Base-by-base conservation (phyloP, 163 green algal species). In the Trebouxia gelatinosa region DNA sequence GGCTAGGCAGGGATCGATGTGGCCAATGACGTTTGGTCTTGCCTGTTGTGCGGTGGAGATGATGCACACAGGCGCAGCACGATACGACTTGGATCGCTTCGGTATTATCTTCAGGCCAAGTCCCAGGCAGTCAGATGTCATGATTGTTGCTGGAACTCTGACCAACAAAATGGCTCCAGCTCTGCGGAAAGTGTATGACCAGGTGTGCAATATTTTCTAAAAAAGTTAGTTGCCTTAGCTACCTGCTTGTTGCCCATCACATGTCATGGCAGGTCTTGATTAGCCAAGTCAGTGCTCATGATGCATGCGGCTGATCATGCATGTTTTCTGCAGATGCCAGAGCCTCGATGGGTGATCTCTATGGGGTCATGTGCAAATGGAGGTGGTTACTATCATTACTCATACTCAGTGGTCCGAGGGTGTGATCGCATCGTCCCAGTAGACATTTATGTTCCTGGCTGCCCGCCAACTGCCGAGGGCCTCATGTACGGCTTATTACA, bases 111-210 rank as follows among this genome's bases (percentile, higher is more conserved):
- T 99, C 86, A 86, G 95, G 2, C 95, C 95, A 9, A 93, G 84
- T 35, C 95, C 95, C 1, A 87, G 95, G 38, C 95, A 98, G 90
- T 94, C 85, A 11, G 95, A 98, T 75, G 91, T 94, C 79, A 98
- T 98, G 95, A 98, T 98, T 77, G 95, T 98, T 4, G 95, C 95
- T 5, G 95, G 95, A 68, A 98, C 95, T 17, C 86, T 98, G 23
- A 98, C 95, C 6, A 98, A 98, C 89, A 98, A 98, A 84, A 98
- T 98, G 95, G 95, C 95, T 0, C 95, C 95, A 0, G 95, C 95
- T 26, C 85, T 98, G 81, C 92, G 94, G 75, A 98, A 97, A 87
- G 91, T 98, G 34, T 98, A 98, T 79, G 94, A 98, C 82, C 95
- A 98, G 78, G 79, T 84, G 11, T 46, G 21, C 17, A 16, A 28